A percentile compares a stretch with the other conserved stretches of the same genome.
Evolutionary conservation across 176 grass and related monocot genomes (phyloP).

Genomic region (Rhynchospora breviuscula): DNA sequence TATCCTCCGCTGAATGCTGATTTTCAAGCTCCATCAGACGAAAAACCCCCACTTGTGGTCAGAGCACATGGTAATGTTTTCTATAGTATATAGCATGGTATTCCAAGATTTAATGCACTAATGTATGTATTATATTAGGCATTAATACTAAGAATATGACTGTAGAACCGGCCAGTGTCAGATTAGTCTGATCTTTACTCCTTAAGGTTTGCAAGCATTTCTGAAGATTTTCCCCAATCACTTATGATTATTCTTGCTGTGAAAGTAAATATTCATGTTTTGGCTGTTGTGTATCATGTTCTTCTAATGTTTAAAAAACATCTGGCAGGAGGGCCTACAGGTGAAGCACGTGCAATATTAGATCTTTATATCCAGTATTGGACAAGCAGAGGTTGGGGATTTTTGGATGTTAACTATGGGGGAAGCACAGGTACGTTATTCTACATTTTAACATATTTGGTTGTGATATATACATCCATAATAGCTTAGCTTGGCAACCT

Average conservation of each 20-base stretch:
- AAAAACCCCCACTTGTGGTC: conserved; percentile 80
- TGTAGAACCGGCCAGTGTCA: not conserved
- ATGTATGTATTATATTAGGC: not conserved
- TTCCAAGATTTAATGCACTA: not conserved
- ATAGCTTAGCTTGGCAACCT: no score
- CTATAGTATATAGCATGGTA: not conserved
- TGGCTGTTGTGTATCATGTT: not conserved
- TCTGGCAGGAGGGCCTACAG: conserved; percentile 76
- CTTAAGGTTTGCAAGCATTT: not conserved
- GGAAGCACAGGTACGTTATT: conserved; percentile 75
- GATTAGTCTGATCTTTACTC: not conserved
- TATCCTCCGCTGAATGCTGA: conserved; percentile 65
- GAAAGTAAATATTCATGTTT: not conserved
- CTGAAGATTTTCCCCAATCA: not conserved
- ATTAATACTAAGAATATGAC: not conserved
- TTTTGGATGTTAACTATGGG: conserved; percentile 94
- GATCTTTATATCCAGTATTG: conserved; percentile 82
- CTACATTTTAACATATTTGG: not conserved
- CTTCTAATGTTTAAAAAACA: not conserved
- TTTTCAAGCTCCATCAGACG: conserved; percentile 58
- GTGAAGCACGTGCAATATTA: conserved; percentile 52
- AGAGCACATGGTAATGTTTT: conserved; percentile 66
- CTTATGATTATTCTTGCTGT: not conserved
- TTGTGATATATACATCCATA: no score
- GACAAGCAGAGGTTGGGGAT: conserved; percentile 96